Evolutionary conservation across 1,139 yeast species (phyloP).

Genomic region (Torulaspora pretoriensis): DNA sequence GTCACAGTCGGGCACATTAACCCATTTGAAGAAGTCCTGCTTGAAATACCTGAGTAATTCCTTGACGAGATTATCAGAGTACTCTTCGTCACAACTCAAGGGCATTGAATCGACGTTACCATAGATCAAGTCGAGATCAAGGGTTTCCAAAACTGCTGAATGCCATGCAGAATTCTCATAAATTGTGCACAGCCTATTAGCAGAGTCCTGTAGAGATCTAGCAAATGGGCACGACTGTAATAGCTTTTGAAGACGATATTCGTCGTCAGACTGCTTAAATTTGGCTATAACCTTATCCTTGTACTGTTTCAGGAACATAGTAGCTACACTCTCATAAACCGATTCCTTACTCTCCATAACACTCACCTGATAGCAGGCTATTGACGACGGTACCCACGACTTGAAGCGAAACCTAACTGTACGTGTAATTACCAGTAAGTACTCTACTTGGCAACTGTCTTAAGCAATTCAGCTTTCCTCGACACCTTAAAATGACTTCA

Average conservation of each 20-base stretch:
- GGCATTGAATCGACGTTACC: constrained; percentile 40
- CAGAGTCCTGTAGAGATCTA: constrained; percentile 21
- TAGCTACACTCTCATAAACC: constrained; percentile 15
- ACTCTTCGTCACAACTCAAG: constrained; percentile 42
- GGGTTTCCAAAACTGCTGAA: constrained; percentile 37
- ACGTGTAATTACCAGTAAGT: not conserved
- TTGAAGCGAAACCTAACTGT: not conserved
- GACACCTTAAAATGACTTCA: too few species aligned
- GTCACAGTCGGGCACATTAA: constrained; percentile 63
- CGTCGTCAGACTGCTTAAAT: constrained; percentile 23
- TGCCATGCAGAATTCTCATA: constrained; percentile 34
- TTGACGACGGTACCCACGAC: not conserved
- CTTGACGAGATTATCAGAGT: constrained; percentile 66
- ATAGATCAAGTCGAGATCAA: constrained; percentile 37
- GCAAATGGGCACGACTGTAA: constrained; percentile 25
- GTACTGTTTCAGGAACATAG: constrained; percentile 26
- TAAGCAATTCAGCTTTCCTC: too few species aligned
- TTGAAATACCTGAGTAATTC: constrained; percentile 75
- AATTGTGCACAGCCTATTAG: constrained; percentile 24
- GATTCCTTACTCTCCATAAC: not conserved
- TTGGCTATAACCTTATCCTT: constrained; percentile 22
- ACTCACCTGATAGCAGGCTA: not conserved
- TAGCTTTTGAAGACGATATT: constrained; percentile 22
- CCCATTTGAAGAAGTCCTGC: constrained; percentile 78
- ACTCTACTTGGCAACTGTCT: not conserved